A percentile compares a stretch with the other conserved stretches of the same genome.
Conservation (phyloP, 1,139 yeast species). For the Scheffersomyces parashehatae region DNA sequence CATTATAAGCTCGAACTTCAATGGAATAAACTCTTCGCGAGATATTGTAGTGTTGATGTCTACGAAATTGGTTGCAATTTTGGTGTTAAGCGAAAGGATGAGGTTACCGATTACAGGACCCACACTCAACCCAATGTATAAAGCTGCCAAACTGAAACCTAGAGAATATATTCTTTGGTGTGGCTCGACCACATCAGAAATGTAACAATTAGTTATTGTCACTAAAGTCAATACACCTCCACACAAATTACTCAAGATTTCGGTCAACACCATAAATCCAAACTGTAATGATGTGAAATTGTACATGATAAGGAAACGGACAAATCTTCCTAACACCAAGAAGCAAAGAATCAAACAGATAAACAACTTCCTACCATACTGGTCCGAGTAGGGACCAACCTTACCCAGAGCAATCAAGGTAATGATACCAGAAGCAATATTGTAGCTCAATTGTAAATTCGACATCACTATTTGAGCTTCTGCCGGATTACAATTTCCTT, state of each 20-base stretch:
- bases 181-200: constrained; percentile 64
- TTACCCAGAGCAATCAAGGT: constrained; percentile 45
- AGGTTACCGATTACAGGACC: constrained; percentile 66
- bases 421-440: constrained; percentile 27
- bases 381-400: constrained; percentile 64
- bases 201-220: constrained; percentile 59
- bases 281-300: constrained; percentile 30
- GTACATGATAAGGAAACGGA: constrained; percentile 32
- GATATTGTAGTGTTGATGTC: constrained; percentile 8
- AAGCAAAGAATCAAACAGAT: constrained; percentile 29
- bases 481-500: constrained; percentile 27
- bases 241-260: constrained; percentile 46
- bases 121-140: constrained; percentile 60
- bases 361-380: constrained; percentile 57
- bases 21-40: constrained; percentile 27
- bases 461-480: constrained; percentile 38
- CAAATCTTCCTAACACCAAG: constrained; percentile 26
- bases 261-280: constrained; percentile 33
- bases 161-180: constrained; percentile 53
- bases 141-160: constrained; percentile 57
- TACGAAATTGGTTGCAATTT: background rate
- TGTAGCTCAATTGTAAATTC: constrained; percentile 33
- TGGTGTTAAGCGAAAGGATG: constrained; percentile 4
- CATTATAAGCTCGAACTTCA: constrained; percentile 28
- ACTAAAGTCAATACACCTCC: constrained; percentile 56